Percentiles rank a stretch among this genome's conserved stretches.
Conservation (phyloP, 1,284 basidiomycete species). For the Austroboletus novae-zelandiae region DNA sequence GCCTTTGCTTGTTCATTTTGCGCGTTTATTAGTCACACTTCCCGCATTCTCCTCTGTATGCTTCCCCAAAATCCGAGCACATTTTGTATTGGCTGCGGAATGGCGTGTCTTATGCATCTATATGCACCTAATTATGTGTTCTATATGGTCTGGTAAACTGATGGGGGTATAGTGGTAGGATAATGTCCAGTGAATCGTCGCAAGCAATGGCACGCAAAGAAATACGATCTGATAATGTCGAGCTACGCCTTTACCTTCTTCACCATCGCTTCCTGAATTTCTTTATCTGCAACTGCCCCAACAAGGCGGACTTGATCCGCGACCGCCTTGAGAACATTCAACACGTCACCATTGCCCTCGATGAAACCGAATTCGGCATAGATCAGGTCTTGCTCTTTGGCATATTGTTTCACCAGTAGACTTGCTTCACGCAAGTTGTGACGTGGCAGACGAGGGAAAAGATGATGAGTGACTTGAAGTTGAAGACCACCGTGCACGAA, state of each 20-base stretch:
- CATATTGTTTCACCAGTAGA: slow-evolving; percentile 81
- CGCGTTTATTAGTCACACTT: slow-evolving; percentile 9
- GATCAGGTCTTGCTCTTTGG: slow-evolving; percentile 76
- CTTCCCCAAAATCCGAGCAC: slow-evolving; percentile 38
- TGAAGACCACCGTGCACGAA: slow-evolving; percentile 94
- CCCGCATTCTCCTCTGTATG: slow-evolving; percentile 21
- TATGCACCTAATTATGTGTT: slow-evolving; percentile 21
- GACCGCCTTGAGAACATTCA: slow-evolving; percentile 74
- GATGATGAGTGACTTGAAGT: slow-evolving; percentile 95
- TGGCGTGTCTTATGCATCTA: slow-evolving; percentile 34
- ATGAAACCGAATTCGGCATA: slow-evolving; percentile 92
- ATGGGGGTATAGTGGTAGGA: slow-evolving; percentile 20
- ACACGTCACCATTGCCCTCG: slow-evolving; percentile 77
- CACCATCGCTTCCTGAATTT: slow-evolving; percentile 58
- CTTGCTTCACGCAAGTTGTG: slow-evolving; percentile 89
- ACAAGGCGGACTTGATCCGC: slow-evolving; percentile 81
- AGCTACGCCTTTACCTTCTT: slow-evolving; percentile 32
- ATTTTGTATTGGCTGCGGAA: slow-evolving; percentile 20
- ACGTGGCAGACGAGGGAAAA: slow-evolving; percentile 93
- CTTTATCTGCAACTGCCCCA: slow-evolving; percentile 66
- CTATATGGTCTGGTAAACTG: background rate
- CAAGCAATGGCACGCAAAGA: background rate
- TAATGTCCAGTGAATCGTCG: background rate
- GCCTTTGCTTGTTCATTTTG: background rate
- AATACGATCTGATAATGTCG: background rate